A percentile compares a stretch with the other conserved stretches of the same genome.
These are phyloP conservation scores for Dichotomopilus funicola DNA, from an alignment of 2,329 filamentous ascomycete species.

Conservation along the genomic window DNA sequence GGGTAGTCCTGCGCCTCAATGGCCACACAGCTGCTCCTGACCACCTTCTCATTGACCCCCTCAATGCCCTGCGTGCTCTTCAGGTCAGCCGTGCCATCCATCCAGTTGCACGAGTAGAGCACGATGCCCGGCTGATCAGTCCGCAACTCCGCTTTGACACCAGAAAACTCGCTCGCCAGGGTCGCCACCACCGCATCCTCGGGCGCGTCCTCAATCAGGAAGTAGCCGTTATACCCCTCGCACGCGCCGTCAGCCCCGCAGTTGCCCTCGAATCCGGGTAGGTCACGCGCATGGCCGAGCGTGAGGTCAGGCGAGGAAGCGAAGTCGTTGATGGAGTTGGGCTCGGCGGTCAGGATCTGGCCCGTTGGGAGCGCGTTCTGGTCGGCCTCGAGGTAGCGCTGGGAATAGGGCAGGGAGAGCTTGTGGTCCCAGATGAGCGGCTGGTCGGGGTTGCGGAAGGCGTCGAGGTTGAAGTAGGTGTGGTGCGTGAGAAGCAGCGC, in stretches of 20 bases:
- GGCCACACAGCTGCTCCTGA: constrained; percentile 63
- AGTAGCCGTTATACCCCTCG: constrained; percentile 64
- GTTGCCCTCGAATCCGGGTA: constrained; percentile 52
- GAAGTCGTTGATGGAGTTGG: constrained; percentile 57
- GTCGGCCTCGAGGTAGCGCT: constrained; percentile 51
- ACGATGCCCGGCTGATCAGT: constrained; percentile 67
- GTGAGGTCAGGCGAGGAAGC: constrained; percentile 54
- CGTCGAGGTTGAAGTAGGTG: constrained; percentile 64
- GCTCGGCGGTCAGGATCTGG: constrained; percentile 49
- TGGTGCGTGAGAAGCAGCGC: constrained; percentile 60
- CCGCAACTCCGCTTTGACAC: constrained; percentile 62
- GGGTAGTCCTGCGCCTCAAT: constrained; percentile 74
- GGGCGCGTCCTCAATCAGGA: constrained; percentile 38
- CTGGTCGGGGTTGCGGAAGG: constrained; percentile 51
- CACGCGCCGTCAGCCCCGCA: constrained; percentile 58
- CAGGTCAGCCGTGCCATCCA: constrained; percentile 43
- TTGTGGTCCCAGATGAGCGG: constrained; percentile 54
- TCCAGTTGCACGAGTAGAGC: constrained; percentile 61
- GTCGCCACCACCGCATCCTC: constrained; percentile 41
- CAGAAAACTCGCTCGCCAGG: constrained; percentile 55
- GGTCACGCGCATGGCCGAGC: constrained; percentile 54
- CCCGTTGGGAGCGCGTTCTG: constrained; percentile 54
- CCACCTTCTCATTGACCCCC: constrained; percentile 36
- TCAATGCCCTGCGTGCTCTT: constrained; percentile 54
- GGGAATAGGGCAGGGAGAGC: constrained; percentile 56